These are phyloP conservation scores for Hypoxylon rubiginosum DNA, from an alignment of 2,329 filamentous ascomycete species.

Conservation along the genomic window DNA sequence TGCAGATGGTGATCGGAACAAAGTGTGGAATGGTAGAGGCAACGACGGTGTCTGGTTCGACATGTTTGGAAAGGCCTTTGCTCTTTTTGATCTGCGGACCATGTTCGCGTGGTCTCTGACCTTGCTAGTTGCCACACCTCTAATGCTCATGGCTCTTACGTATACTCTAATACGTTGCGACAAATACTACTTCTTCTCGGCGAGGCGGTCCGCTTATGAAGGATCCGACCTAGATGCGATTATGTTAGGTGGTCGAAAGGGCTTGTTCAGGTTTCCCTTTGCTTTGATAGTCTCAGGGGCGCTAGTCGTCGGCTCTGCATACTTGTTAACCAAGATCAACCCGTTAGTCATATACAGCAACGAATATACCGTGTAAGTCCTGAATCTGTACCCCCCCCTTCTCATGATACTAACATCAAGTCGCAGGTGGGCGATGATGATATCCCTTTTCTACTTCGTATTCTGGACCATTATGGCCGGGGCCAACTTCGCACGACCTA, in stretches of 20 bases:
- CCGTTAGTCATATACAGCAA: conserved; percentile 93
- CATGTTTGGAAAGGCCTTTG: conserved; percentile 83
- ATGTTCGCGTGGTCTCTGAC: conserved; percentile 91
- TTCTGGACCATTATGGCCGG: conserved; percentile 82
- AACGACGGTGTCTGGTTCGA: conserved; percentile 92
- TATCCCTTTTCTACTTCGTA: conserved; percentile 82
- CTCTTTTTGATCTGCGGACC: conserved; percentile 82
- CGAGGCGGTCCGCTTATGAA: conserved; percentile 67
- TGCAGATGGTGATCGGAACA: conserved; percentile 67
- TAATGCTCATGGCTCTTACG: conserved; percentile 78
- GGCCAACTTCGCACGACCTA: conserved; percentile 84
- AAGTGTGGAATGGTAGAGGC: conserved; percentile 75
- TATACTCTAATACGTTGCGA: conserved; percentile 77
- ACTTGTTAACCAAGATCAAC: conserved; percentile 84
- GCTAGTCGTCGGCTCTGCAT: conserved; percentile 78
- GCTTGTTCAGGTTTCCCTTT: conserved; percentile 86
- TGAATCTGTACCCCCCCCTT: neutral
- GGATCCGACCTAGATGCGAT: conserved; percentile 73
- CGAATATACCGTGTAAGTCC: conserved; percentile 75
- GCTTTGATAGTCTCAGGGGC: conserved; percentile 76
- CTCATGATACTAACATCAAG: conserved; percentile 27
- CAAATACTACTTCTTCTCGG: conserved; percentile 90
- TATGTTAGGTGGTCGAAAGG: conserved; percentile 79
- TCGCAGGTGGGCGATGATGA: conserved; percentile 80
- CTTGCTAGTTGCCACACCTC: conserved; percentile 82